Conservation (phyloP, 345 rosid species). For the Gossypium arboreum region DNA sequence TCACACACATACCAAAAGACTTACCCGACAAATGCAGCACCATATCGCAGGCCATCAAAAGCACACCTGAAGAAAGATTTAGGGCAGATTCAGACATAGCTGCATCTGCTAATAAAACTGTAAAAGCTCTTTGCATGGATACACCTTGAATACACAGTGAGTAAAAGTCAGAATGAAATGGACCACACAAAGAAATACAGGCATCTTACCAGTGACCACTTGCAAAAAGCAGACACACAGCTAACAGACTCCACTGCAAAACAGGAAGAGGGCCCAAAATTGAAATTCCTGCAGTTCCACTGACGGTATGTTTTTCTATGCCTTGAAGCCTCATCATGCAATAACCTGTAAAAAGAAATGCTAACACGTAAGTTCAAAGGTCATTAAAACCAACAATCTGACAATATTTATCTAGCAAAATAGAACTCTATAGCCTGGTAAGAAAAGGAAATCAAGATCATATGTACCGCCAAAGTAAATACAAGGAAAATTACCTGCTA, state of each 20-base stretch:
- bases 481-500: conserved; percentile 51
- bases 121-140: neutral
- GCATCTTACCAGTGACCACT: conserved; percentile 83
- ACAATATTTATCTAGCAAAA: neutral
- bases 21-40: conserved; percentile 96
- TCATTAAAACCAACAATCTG: neutral
- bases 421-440: neutral
- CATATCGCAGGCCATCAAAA: conserved; percentile 92
- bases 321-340: conserved; percentile 69
- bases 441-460: neutral
- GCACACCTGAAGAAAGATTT: conserved; percentile 63
- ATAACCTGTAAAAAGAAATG: conserved; percentile 51
- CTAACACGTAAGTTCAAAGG: neutral
- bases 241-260: conserved; percentile 76
- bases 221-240: conserved; percentile 75
- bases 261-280: conserved; percentile 55
- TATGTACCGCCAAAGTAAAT: neutral
- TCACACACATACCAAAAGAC: conserved; percentile 19
- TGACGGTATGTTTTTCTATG: conserved; percentile 30
- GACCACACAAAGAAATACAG: neutral
- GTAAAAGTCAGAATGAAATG: neutral
- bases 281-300: conserved; percentile 24
- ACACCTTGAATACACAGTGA: neutral
- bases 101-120: neutral
- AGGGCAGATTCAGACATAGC: conserved; percentile 4